Evolutionary conservation across 2,329 filamentous ascomycete species (phyloP).

Genomic region (Sarocladium oryzae): DNA sequence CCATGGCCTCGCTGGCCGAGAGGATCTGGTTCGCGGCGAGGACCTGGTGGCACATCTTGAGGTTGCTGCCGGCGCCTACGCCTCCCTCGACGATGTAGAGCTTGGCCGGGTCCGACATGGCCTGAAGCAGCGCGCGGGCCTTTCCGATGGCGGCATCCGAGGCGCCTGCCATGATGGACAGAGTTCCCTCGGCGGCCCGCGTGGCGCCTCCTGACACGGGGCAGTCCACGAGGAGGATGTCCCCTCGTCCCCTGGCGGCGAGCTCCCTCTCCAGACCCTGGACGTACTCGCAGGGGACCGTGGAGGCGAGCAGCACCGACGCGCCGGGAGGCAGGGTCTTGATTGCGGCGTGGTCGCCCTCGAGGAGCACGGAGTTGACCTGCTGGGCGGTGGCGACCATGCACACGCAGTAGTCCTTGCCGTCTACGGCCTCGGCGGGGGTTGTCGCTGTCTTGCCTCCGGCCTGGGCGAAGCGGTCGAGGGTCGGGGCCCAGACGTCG

Average conservation of each 20-base stretch:
- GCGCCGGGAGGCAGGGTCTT: constrained; percentile 47
- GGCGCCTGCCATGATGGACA: constrained; percentile 69
- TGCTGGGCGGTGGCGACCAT: constrained; percentile 73
- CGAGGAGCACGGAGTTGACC: constrained; percentile 59
- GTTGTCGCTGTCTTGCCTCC: constrained; percentile 55
- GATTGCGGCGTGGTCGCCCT: constrained; percentile 43
- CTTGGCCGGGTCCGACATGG: constrained; percentile 55
- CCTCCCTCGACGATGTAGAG: constrained; percentile 57
- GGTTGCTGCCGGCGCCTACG: constrained; percentile 57
- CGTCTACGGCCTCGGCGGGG: constrained; percentile 53
- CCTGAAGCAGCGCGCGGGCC: constrained; percentile 52
- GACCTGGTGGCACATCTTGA: constrained; percentile 64
- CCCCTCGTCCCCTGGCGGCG: constrained; percentile 45
- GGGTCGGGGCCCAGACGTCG: constrained; percentile 61
- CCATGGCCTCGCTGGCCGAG: constrained; percentile 53
- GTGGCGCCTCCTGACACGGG: constrained; percentile 22
- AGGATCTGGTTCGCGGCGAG: constrained; percentile 59
- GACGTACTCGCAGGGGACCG: constrained; percentile 61
- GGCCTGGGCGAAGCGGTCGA: constrained; percentile 57
- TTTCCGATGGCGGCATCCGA: constrained; percentile 49
- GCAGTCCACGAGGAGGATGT: constrained; percentile 44
- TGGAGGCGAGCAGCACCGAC: constrained; percentile 62
- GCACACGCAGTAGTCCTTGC: constrained; percentile 56
- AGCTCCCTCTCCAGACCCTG: constrained; percentile 54
- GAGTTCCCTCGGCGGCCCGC: constrained; percentile 51